Evolutionary conservation across 2,329 filamentous ascomycete genomes (phyloP).

Genomic region (Aspergillus niger): DNA sequence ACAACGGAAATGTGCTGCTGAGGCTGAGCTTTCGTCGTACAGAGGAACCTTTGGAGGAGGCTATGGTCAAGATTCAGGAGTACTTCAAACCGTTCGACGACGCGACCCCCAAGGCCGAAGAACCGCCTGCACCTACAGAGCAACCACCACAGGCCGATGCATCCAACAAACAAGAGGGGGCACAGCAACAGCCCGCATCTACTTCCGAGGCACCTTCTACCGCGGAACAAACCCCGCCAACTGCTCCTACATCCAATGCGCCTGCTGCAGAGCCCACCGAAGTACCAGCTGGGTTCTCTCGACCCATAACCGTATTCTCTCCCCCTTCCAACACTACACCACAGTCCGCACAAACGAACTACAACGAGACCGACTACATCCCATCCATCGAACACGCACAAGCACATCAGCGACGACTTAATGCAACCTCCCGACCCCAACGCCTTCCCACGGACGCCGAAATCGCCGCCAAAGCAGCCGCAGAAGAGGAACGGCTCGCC

Average conservation of each 20-base stretch:
- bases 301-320: constrained; percentile 68
- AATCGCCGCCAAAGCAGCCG: constrained; percentile 68
- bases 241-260: constrained; percentile 13
- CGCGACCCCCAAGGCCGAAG: constrained; percentile 23
- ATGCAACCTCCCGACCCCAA: constrained; percentile 74
- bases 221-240: constrained; percentile 20
- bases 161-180: constrained; percentile 12
- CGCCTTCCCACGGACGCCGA: constrained; percentile 82
- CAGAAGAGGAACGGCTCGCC: constrained; percentile 65
- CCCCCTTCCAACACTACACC: constrained; percentile 75
- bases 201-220: constrained; percentile 10
- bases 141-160: constrained; percentile 6
- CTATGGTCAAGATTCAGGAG: constrained; percentile 76
- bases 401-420: constrained; percentile 73
- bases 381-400: constrained; percentile 84
- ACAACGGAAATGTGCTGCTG: constrained; percentile 77
- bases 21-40: constrained; percentile 75
- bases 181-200: constrained; percentile 16
- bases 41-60: constrained; percentile 77
- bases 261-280: constrained; percentile 25
- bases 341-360: constrained; percentile 67
- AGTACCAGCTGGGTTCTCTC: constrained; percentile 44
- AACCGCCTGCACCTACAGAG: constrained; percentile 28
- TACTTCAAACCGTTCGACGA: constrained; percentile 64
- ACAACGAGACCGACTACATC: constrained; percentile 74